Base-by-base conservation (phyloP, 306 rosid species). In the Cyamopsis tetragonoloba region DNA sequence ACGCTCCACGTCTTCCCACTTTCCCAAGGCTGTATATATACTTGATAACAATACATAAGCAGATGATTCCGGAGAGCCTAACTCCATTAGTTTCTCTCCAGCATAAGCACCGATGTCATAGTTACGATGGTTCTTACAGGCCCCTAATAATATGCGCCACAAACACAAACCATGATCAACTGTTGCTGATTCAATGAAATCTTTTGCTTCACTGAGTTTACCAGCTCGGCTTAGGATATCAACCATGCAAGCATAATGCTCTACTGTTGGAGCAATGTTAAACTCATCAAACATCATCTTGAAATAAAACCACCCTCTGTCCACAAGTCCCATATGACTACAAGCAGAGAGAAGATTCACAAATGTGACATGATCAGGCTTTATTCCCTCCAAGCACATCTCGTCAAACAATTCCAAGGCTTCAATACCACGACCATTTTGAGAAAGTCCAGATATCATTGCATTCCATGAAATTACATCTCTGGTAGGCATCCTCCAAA, bases 231-330 rank as follows among this genome's bases (percentile, higher is more conserved):
- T 89, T 43, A 85, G 70, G 66, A 89, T 72, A 54, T 92, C 98
- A 58, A 87, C 98, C 95, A 92, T 82, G 82, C 92, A 89, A 75
- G 98, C 96, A 67, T 84, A 82, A 49, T 92, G 95, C 82, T 92
- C 96, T 5, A 89, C 80, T 4, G 58, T 77, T 12, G 89, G 96
- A 51, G 72, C 57, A 39, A 92, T 70, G 73, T 80, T 62, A 57
- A 82, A 89, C 50, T 84, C 76, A 47, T 71, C 81, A 60, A 7
- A 68, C 98, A 92, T 92, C 92, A 81, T 80, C 39, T 80, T 77
- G 70, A 85, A 92, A 79, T 89, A 87, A 59, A 5, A 50, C 87
- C 89, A 79, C 10, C 90, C 96, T 64, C 44, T 76, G 51, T 92
- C 89, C 48, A 87, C 91, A 57, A 74, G 58, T 58, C 98, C 95